phyloP scores from a whole-genome alignment of 1,139 yeast genomes.

The Ashbya aceris region DNA sequence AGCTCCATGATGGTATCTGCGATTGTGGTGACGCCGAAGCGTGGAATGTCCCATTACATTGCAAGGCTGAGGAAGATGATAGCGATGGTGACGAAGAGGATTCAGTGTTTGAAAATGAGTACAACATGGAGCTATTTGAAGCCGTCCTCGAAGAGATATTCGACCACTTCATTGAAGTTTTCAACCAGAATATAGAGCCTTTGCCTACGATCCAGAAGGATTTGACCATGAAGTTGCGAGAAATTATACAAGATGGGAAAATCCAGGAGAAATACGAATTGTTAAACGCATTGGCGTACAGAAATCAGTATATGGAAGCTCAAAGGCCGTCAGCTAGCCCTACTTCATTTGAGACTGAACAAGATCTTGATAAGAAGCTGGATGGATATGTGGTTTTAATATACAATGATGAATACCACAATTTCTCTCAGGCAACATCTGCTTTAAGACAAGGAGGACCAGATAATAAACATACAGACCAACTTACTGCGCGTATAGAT shows the following conservation, averaged over 20 bases:
- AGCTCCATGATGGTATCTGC: conserved; percentile 50
- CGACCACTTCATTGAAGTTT: conserved; percentile 29
- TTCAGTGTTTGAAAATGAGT: conserved; percentile 11
- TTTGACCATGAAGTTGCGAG: conserved; percentile 22
- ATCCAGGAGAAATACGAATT: conserved; percentile 16
- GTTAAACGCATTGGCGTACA: conserved; percentile 18
- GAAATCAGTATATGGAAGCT: conserved; percentile 13
- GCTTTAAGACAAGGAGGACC: conserved; percentile 31
- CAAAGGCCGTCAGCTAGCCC: background rate
- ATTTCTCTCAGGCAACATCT: conserved; percentile 35
- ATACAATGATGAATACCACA: conserved; percentile 72
- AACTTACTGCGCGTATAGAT: conserved; percentile 30
- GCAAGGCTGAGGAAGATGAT: conserved; percentile 29
- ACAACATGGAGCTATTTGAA: conserved; percentile 15
- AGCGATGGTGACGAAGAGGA: conserved; percentile 7
- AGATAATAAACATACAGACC: conserved; percentile 26
- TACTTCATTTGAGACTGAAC: conserved; percentile 19
- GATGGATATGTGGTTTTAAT: conserved; percentile 40
- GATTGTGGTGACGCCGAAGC: conserved; percentile 68
- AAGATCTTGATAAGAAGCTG: conserved; percentile 25
- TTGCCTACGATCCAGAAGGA: conserved; percentile 26
- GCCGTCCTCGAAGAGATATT: conserved; percentile 22
- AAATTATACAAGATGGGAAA: conserved; percentile 20
- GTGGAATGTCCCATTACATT: conserved; percentile 40
- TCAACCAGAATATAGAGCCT: conserved; percentile 29